Percentiles rank a stretch among this genome's conserved stretches.
Conservation (phyloP, 352 stramenopile species). For the Thalassiosira exigua region DNA sequence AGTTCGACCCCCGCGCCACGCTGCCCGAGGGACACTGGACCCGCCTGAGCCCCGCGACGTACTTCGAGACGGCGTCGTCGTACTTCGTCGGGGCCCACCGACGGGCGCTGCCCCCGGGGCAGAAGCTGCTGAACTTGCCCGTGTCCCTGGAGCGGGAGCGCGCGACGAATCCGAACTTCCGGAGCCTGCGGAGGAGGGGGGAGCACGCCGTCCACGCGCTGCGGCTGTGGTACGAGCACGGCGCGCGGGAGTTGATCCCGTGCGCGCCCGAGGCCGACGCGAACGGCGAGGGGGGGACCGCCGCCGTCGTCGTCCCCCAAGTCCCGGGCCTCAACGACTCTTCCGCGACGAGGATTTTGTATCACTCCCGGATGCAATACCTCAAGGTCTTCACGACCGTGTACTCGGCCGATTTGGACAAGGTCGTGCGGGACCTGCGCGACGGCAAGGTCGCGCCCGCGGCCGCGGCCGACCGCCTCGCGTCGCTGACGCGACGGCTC, state of each 20-base stretch:
- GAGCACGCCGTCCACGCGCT: constrained; percentile 68
- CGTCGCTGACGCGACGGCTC: constrained; percentile 42
- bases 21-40: constrained; percentile 58
- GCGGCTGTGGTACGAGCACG: constrained; percentile 67
- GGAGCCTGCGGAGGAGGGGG: constrained; percentile 63
- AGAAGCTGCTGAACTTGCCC: constrained; percentile 71
- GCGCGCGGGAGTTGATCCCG: constrained; percentile 28
- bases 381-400: constrained; percentile 74
- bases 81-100: constrained; percentile 72
- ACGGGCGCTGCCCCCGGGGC: constrained; percentile 61
- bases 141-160: constrained; percentile 67
- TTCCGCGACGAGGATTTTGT: no score
- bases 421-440: constrained; percentile 61
- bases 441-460: constrained; percentile 44
- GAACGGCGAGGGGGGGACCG: background rate
- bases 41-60: constrained; percentile 64
- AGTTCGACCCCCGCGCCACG: constrained; percentile 63
- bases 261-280: background rate
- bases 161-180: constrained; percentile 72
- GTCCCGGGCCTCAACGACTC: no score
- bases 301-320: no score
- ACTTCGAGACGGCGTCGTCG: constrained; percentile 77
- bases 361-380: no score
- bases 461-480: constrained; percentile 57
- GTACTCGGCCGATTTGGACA: constrained; percentile 69